A percentile compares a stretch with the other conserved stretches of the same genome.
Evolutionary conservation across 768 basidiomycete species (phyloP).

Genomic region (Boletus rubroflammeus): DNA sequence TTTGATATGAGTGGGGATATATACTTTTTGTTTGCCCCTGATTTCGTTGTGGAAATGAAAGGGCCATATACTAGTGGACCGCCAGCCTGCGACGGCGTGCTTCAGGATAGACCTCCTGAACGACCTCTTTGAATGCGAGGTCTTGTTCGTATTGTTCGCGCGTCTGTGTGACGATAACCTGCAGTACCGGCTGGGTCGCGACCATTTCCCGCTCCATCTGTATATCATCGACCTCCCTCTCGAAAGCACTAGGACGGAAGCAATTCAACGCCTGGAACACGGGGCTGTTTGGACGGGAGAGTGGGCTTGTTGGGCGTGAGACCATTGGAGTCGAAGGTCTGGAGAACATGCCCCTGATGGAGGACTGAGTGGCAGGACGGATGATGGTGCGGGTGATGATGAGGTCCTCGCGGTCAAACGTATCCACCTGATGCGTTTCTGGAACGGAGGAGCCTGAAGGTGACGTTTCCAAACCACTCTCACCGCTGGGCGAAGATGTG

Average conservation of each 20-base stretch:
- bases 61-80: neutral
- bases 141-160: conserved; percentile 33
- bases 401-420: conserved; percentile 30
- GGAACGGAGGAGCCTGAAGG: conserved; percentile 8
- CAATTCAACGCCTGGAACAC: conserved; percentile 33
- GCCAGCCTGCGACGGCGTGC: conserved; percentile 19
- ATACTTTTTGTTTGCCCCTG: conserved; percentile 12
- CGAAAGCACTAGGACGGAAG: conserved; percentile 32
- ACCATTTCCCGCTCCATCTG: conserved; percentile 18
- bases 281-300: conserved; percentile 21
- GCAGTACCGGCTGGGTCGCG: conserved; percentile 22
- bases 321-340: conserved; percentile 30
- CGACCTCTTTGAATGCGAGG: conserved; percentile 30
- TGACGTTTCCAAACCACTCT: conserved; percentile 3
- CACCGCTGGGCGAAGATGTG: conserved; percentile 13
- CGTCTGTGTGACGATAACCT: conserved; percentile 34
- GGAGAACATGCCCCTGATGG: conserved; percentile 26
- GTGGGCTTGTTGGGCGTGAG: conserved; percentile 25
- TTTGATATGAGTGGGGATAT: neutral
- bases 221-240: conserved; percentile 29
- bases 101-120: conserved; percentile 28
- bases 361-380: conserved; percentile 29
- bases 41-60: neutral
- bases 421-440: conserved; percentile 21
- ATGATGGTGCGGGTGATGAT: conserved; percentile 37